Percentiles rank a stretch among this genome's conserved stretches.
Conservation (phyloP, 768 basidiomycete genomes). For the Pleurotus sapidus region DNA sequence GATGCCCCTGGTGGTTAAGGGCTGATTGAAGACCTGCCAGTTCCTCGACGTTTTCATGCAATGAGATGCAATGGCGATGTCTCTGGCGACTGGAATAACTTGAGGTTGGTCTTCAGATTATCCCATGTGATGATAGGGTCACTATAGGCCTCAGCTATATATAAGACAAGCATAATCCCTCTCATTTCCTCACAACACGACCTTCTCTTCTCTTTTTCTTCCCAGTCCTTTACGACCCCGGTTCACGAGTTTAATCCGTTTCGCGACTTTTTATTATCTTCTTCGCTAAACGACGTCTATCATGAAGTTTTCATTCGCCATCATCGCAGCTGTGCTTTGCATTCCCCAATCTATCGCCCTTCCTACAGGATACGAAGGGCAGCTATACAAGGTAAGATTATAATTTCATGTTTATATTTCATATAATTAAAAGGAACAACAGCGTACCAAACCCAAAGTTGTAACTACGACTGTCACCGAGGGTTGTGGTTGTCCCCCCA, state of each 20-base stretch:
- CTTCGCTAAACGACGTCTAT: slow-evolving; percentile 4
- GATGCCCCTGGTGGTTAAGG: slow-evolving; percentile 8
- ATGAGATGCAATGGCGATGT: not conserved
- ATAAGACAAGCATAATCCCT: not conserved
- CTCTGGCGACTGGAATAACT: not conserved
- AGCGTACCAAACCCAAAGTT: not conserved
- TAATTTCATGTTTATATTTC: too few relatives aligned
- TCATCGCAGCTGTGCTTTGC: slow-evolving; percentile 6
- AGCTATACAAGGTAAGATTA: not conserved
- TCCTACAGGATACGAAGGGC: slow-evolving; percentile 8
- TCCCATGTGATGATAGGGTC: not conserved
- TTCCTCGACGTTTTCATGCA: too few relatives aligned
- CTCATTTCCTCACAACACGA: not conserved
- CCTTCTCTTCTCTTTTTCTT: not conserved
- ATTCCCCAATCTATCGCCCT: not conserved
- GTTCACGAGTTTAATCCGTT: slow-evolving; percentile 8
- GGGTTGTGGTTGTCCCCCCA: not conserved
- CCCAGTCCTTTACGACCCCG: slow-evolving; percentile 5
- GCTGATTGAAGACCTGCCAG: not conserved
- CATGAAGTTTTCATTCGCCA: slow-evolving; percentile 4
- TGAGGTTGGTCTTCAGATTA: not conserved
- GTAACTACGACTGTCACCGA: not conserved
- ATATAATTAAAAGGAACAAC: not conserved
- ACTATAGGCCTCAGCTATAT: not conserved
- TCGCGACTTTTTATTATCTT: not conserved